These are phyloP conservation scores for Seiridium unicorne DNA, from an alignment of 2,329 filamentous ascomycete species.

Conservation along the genomic window DNA sequence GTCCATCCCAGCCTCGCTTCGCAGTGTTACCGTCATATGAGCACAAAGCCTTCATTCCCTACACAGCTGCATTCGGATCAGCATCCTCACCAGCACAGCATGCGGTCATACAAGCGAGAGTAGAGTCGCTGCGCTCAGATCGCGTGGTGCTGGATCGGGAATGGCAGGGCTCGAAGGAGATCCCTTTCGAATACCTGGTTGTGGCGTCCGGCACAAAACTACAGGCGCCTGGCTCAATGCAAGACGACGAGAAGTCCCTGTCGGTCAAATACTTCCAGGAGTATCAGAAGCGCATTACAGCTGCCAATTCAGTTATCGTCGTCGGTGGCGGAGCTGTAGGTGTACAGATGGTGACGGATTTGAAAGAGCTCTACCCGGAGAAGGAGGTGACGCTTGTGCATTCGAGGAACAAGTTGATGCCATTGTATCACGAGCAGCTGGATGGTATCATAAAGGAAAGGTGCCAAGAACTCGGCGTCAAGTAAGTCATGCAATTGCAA, in stretches of 20 bases:
- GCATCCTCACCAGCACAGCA: constrained; percentile 28
- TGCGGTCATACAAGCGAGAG: constrained; percentile 31
- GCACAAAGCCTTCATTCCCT: constrained; percentile 47
- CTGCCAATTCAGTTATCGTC: constrained; percentile 27
- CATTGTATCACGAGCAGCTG: constrained; percentile 37
- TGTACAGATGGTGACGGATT: constrained; percentile 48
- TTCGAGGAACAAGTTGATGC: constrained; percentile 42
- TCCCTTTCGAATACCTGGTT: constrained; percentile 42
- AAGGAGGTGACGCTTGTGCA: constrained; percentile 47
- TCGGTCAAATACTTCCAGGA: constrained; percentile 30
- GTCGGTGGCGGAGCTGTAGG: constrained; percentile 49
- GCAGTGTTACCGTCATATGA: constrained; percentile 40
- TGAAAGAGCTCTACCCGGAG: constrained; percentile 42
- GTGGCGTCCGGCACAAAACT: constrained; percentile 41
- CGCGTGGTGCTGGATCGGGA: constrained; percentile 33
- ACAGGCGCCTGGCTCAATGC: constrained; percentile 33
- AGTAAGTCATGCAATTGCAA: background rate
- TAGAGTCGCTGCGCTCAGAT: constrained; percentile 25
- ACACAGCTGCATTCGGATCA: constrained; percentile 28
- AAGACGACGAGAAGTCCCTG: constrained; percentile 27
- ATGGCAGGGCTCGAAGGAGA: constrained; percentile 24
- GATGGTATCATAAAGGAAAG: constrained; percentile 32
- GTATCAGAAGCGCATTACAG: constrained; percentile 31
- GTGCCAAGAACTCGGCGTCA: constrained; percentile 37
- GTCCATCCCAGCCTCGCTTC: constrained; percentile 35